These are phyloP conservation scores for Leptosphaerulina australis DNA, from an alignment of 2,329 filamentous ascomycete species.

Conservation along the genomic window DNA sequence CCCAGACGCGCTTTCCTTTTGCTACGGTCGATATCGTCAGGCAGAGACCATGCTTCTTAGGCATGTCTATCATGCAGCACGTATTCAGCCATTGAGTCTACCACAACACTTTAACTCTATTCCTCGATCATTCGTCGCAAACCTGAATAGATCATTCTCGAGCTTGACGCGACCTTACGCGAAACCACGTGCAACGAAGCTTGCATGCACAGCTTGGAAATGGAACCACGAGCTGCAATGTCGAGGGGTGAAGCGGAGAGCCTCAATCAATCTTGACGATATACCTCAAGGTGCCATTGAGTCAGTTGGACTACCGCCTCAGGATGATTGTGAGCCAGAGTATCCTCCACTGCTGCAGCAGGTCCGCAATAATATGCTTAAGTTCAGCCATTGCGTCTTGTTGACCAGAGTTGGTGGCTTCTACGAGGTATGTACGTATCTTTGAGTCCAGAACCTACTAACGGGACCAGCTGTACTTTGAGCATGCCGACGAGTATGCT, in stretches of 20 bases:
- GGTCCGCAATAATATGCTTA: constrained; percentile 85
- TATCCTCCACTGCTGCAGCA: constrained; percentile 92
- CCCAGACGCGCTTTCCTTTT: constrained; percentile 10
- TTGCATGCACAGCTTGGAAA: constrained; percentile 24
- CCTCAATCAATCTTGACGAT: constrained; percentile 47
- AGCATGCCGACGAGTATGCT: constrained; percentile 88
- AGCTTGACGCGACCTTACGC: constrained; percentile 34
- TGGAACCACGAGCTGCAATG: constrained; percentile 26
- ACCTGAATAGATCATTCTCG: constrained; percentile 5
- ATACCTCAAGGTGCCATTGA: constrained; percentile 64
- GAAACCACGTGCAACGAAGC: constrained; percentile 35
- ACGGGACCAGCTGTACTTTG: constrained; percentile 74
- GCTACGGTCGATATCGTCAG: background rate
- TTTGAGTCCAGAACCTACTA: constrained; percentile 16
- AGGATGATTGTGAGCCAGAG: constrained; percentile 57
- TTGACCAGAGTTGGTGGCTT: constrained; percentile 93
- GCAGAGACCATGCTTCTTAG: constrained; percentile 29
- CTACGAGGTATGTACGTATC: constrained; percentile 68
- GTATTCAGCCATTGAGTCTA: background rate
- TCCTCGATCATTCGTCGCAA: constrained; percentile 1
- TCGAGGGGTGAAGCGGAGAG: constrained; percentile 51
- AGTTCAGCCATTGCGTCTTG: constrained; percentile 87
- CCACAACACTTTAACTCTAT: background rate
- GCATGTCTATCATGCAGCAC: constrained; percentile 17
- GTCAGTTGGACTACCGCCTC: constrained; percentile 48